Percentiles rank a stretch among this genome's conserved stretches.
Evolutionary conservation across 768 basidiomycete species (phyloP).

Genomic region (Pleurotus cornucopiae): DNA sequence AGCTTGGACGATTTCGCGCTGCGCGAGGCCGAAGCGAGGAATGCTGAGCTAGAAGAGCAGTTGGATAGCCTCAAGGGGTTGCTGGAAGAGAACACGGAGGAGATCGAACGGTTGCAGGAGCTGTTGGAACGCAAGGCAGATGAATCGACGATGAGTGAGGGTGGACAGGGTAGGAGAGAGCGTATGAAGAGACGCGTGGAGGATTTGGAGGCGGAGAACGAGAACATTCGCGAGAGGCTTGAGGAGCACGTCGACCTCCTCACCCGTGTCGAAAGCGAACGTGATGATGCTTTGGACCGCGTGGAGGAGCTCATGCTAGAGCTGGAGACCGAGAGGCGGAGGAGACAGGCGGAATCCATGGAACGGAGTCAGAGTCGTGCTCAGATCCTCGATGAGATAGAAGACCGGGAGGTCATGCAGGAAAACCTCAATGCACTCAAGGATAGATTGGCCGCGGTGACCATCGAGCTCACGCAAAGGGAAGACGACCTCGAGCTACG

Average conservation of each 20-base stretch:
- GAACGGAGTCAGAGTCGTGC: conserved; percentile 75
- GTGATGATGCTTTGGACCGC: conserved; percentile 65
- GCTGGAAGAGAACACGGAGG: conserved; percentile 79
- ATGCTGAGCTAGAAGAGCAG: conserved; percentile 69
- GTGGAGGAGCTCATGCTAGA: conserved; percentile 59
- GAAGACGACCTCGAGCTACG: conserved; percentile 85
- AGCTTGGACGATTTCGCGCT: conserved; percentile 47
- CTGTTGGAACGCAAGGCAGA: conserved; percentile 57
- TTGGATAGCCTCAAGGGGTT: conserved; percentile 65
- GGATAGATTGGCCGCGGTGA: conserved; percentile 74
- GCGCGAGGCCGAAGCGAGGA: conserved; percentile 53
- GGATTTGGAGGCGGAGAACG: conserved; percentile 59
- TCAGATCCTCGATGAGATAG: conserved; percentile 64
- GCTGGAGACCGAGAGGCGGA: conserved; percentile 61
- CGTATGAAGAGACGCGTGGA: conserved; percentile 47
- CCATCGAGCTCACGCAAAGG: conserved; percentile 81
- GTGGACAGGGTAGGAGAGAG: conserved; percentile 34
- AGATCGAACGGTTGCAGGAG: conserved; percentile 70
- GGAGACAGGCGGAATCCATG: conserved; percentile 55
- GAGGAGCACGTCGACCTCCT: conserved; percentile 59
- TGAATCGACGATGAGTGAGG: conserved; percentile 33
- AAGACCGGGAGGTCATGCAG: conserved; percentile 76
- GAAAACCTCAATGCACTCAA: conserved; percentile 68
- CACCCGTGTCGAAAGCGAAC: conserved; percentile 61
- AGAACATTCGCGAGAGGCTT: conserved; percentile 51